Percentiles rank a stretch among this genome's conserved stretches.
phyloP scores from a whole-genome alignment of 306 rosid genomes.

The Prunus mongolica region DNA sequence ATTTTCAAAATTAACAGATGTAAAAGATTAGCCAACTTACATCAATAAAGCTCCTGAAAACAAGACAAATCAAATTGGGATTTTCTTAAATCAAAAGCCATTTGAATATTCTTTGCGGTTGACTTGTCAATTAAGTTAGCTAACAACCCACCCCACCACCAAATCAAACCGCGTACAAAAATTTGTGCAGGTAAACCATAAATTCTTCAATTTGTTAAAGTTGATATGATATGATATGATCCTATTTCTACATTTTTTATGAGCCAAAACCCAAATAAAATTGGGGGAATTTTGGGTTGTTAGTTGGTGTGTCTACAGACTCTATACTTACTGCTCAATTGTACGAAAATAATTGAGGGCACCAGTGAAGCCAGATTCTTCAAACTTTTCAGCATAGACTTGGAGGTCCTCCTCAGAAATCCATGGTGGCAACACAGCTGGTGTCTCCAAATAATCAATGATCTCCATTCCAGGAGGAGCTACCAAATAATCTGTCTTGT shows the following conservation, averaged over 20 bases:
- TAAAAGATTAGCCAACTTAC: neutral
- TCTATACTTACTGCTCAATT: conserved; percentile 46
- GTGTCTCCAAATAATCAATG: conserved; percentile 61
- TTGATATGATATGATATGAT: neutral
- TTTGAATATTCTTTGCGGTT: neutral
- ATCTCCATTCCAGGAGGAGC: conserved; percentile 66
- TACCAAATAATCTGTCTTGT: conserved; percentile 18
- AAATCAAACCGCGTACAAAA: neutral
- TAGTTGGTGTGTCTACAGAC: neutral
- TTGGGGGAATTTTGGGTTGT: neutral
- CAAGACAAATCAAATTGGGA: neutral
- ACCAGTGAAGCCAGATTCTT: conserved; percentile 76
- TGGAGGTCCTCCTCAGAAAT: conserved; percentile 62
- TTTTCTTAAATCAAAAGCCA: neutral
- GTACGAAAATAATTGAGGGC: conserved; percentile 70
- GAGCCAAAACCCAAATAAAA: neutral
- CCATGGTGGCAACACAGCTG: conserved; percentile 60
- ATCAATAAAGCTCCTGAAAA: neutral
- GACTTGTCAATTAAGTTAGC: neutral
- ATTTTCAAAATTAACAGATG: neutral
- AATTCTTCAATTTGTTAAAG: too few species aligned
- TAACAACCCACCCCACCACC: neutral
- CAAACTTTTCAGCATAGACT: conserved; percentile 62
- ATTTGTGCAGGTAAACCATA: neutral
- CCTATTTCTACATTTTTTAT: neutral